These are phyloP conservation scores for Lindgomyces ingoldianus DNA, from an alignment of 495 filamentous ascomycete species.

Conservation along the genomic window DNA sequence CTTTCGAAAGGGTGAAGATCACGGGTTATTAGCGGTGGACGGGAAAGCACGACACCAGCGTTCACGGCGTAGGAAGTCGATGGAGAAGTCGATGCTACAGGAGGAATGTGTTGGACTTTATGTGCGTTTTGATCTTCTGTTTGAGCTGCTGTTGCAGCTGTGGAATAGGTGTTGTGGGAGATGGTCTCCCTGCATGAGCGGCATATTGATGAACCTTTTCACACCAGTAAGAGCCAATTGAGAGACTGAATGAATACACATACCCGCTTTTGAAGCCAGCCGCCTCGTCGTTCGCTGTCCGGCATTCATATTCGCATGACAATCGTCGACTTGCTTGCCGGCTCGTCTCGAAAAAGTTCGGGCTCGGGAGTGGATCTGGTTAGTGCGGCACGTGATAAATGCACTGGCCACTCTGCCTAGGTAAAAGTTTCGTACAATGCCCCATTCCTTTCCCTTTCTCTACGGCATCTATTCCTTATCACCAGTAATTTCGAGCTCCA, in stretches of 20 bases:
- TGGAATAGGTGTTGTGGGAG: slow-evolving; percentile 31
- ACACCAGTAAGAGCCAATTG: not conserved
- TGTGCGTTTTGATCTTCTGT: slow-evolving; percentile 10
- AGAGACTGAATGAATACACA: not conserved
- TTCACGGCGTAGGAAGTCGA: slow-evolving; percentile 65
- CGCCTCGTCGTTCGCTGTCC: slow-evolving; percentile 41
- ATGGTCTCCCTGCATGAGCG: slow-evolving; percentile 39
- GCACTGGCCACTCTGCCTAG: not conserved
- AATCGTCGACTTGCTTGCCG: not conserved
- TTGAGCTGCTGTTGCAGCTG: slow-evolving; percentile 36
- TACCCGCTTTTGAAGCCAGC: slow-evolving; percentile 38
- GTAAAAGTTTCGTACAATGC: not conserved
- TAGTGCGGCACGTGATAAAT: slow-evolving; percentile 24
- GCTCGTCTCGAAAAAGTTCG: slow-evolving; percentile 15
- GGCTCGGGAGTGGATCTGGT: slow-evolving; percentile 17
- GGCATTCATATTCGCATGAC: slow-evolving; percentile 38
- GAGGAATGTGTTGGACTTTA: slow-evolving; percentile 27
- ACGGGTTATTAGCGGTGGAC: slow-evolving; percentile 83
- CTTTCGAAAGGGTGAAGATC: slow-evolving; percentile 84
- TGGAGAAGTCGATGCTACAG: slow-evolving; percentile 45
- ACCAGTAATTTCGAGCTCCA: slow-evolving; percentile 52
- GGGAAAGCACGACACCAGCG: slow-evolving; percentile 80
- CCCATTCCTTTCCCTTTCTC: not conserved
- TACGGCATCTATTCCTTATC: slow-evolving; percentile 59
- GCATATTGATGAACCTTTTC: slow-evolving; percentile 38